These are phyloP conservation scores for Nannochloris sp. DNA, from an alignment of 139 green algal species.

Conservation along the genomic window DNA sequence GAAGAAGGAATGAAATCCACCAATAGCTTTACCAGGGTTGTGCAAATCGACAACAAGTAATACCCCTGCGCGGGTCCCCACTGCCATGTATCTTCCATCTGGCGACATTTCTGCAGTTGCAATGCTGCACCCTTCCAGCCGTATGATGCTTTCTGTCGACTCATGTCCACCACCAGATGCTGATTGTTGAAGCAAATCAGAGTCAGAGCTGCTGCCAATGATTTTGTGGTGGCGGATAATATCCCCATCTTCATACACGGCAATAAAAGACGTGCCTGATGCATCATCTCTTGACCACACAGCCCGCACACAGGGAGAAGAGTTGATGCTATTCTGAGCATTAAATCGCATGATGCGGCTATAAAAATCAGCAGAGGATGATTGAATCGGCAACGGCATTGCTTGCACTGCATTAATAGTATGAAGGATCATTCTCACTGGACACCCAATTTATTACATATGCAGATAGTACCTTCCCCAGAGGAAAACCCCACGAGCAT, in stretches of 20 bases:
- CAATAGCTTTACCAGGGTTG: conserved; percentile 30
- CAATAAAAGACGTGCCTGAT: conserved; percentile 37
- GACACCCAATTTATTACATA: no score
- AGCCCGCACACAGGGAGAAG: conserved; percentile 23
- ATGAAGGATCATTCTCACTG: no score
- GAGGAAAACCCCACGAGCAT: conserved; percentile 9
- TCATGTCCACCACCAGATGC: background rate
- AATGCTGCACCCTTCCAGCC: conserved; percentile 27
- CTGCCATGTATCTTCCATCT: conserved; percentile 61
- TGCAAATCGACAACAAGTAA: conserved; percentile 58
- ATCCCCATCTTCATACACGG: conserved; percentile 41
- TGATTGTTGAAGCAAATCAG: background rate
- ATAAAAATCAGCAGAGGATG: no score
- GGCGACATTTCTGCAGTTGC: conserved; percentile 62
- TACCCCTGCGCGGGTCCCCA: conserved; percentile 62
- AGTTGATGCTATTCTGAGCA: no score
- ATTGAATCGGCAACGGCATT: no score
- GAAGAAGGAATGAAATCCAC: conserved; percentile 79
- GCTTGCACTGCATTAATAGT: no score
- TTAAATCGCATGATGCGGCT: no score
- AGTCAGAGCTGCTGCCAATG: conserved; percentile 36
- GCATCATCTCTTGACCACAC: conserved; percentile 45
- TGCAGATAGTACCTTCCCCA: conserved; percentile 2
- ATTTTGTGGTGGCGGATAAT: conserved; percentile 25
- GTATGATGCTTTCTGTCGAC: no score